Conservation (phyloP, 257 asterid genomes). For the Scutellaria baicalensis region DNA sequence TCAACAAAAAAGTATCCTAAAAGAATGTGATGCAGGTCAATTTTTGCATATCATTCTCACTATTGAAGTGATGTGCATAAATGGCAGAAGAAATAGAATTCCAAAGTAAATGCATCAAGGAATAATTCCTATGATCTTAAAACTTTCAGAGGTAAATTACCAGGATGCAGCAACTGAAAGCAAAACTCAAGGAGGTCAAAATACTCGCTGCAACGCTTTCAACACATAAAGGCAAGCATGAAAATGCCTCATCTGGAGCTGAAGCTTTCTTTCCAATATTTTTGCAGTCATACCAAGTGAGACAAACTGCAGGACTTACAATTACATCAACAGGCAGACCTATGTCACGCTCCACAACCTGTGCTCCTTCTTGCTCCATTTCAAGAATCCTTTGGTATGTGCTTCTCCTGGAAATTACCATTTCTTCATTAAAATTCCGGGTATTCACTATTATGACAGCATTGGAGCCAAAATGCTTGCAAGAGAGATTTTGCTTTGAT, state of each 20-base stretch:
- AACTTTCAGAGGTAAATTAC: slow-evolving; percentile 41
- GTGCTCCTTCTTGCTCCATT: slow-evolving; percentile 79
- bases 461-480: slow-evolving; percentile 35
- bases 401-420: slow-evolving; percentile 88
- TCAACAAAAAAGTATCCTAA: neutral
- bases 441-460: slow-evolving; percentile 74
- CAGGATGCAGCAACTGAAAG: slow-evolving; percentile 94
- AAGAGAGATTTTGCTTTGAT: slow-evolving; percentile 35
- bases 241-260: slow-evolving; percentile 63
- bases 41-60: slow-evolving; percentile 1
- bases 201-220: slow-evolving; percentile 81
- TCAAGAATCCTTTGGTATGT: slow-evolving; percentile 85
- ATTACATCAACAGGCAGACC: slow-evolving; percentile 72
- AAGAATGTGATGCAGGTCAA: neutral
- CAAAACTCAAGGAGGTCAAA: slow-evolving; percentile 83
- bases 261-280: slow-evolving; percentile 82
- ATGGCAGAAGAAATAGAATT: slow-evolving; percentile 10
- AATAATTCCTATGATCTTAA: slow-evolving; percentile 5
- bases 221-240: slow-evolving; percentile 79
- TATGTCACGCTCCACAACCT: slow-evolving; percentile 85
- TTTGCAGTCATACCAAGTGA: slow-evolving; percentile 85
- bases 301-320: slow-evolving; percentile 63
- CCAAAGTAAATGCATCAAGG: slow-evolving; percentile 6
- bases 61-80: slow-evolving; percentile 1
- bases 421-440: slow-evolving; percentile 66